Percentiles rank a stretch among this genome's conserved stretches.
phyloP scores from a whole-genome alignment of 306 rosid species.

The Cucumis melo region DNA sequence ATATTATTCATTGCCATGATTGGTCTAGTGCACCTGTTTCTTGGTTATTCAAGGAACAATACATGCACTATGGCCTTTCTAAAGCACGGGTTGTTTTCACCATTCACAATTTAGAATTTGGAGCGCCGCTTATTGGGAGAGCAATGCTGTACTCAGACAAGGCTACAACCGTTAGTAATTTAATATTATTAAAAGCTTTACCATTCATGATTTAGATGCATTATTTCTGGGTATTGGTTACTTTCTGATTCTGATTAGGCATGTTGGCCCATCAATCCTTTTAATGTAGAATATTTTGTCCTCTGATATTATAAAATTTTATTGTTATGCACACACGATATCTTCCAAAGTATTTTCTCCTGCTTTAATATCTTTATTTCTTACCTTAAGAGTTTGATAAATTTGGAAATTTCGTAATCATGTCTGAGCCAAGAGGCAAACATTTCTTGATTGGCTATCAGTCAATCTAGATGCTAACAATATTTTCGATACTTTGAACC shows the following conservation, averaged over 20 bases:
- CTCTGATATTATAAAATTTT: neutral
- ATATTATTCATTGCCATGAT: constrained; percentile 97
- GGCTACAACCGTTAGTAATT: constrained; percentile 78
- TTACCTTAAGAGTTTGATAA: neutral
- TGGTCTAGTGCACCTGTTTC: constrained; percentile 98
- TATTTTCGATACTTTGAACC: neutral
- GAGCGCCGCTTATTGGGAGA: constrained; percentile 51
- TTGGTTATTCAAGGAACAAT: constrained; percentile 87
- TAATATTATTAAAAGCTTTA: neutral
- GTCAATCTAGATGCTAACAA: neutral
- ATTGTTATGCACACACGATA: neutral
- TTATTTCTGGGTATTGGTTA: neutral
- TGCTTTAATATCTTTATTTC: neutral
- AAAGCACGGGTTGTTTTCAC: constrained; percentile 81
- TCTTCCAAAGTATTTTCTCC: neutral
- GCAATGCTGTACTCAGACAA: constrained; percentile 67
- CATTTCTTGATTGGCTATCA: neutral
- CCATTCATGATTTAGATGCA: neutral
- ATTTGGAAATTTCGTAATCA: neutral
- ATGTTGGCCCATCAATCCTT: neutral
- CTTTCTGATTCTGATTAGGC: neutral
- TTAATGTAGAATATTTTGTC: neutral
- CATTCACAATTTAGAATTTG: constrained; percentile 96
- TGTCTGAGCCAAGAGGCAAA: neutral
- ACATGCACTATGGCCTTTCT: constrained; percentile 65